Base-by-base conservation (phyloP, 805 yeast species). In the Yamadazyma laniorum region DNA sequence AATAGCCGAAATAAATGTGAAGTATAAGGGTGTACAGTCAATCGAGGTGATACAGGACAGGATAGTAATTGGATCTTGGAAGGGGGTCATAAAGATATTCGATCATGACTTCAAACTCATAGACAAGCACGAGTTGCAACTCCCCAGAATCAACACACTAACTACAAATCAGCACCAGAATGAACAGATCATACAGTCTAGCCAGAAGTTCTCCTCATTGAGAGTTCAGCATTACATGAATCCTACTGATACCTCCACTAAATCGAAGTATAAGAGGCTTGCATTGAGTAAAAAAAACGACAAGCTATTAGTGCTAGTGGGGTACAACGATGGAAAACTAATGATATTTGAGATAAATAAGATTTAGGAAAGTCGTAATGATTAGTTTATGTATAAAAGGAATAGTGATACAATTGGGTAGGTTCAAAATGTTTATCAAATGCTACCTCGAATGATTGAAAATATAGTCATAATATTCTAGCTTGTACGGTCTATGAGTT, bases 11-110 rank as follows among this genome's bases (percentile, higher is more conserved):
- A 23, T 39, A 12, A 51, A 45, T 22, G 38, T 52, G 4, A 48
- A 47, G 11, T 35, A 48, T 19, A 42, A 44, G n/a, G 61, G 61
- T 5, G 42, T 52, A 8, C 58, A 53, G 29, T 44, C 53, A 1
- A 48, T 55, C 1, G 53, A 59, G 3, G 39, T 65, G 1, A 45
- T 47, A 13, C 54, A 58, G 3, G 49, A 52, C 3, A 39, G 53
- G 5, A 30, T 75, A 1, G 59, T 64, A 12, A 30, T 53, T 53
- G 51, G 71, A 56, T 39, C 74, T 69, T 46, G 83, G 86, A 82
- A 75, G 61, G 70, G 87, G 65, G 3, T 59, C 2, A 51, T 63
- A 3, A 51, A 61, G 47, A 50, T 58, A 13, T 44, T 28, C 28
- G 45, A 47, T 28, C 5, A 34, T 7, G 26, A 26, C n/a, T 44